phyloP scores from a whole-genome alignment of 1,284 basidiomycete genomes.

The Kalmanozyma brasiliensis region DNA sequence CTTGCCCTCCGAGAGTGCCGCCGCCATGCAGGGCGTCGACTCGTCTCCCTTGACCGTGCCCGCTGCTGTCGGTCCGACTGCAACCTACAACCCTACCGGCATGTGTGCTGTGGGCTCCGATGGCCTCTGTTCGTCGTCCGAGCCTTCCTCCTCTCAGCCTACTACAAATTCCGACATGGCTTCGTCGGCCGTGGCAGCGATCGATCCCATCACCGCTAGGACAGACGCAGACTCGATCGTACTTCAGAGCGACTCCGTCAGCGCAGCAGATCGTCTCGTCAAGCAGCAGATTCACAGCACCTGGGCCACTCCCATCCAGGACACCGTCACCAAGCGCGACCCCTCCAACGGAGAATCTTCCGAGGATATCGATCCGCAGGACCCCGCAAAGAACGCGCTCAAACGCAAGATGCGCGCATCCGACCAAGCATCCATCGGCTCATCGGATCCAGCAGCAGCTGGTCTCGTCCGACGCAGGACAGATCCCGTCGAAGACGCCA shows the following conservation, averaged over 20 bases:
- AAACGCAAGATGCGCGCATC: conserved; percentile 31
- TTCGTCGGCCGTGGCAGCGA: conserved; percentile 8
- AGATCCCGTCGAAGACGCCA: conserved; percentile 3
- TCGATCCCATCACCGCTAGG: conserved; percentile 22
- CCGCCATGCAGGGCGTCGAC: neutral
- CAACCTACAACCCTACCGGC: conserved; percentile 21
- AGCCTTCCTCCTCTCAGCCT: conserved; percentile 7
- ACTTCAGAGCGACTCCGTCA: conserved; percentile 18
- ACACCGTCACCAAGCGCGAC: conserved; percentile 6
- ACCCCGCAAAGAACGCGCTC: conserved; percentile 24
- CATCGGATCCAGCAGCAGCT: neutral
- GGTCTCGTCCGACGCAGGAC: conserved; percentile 11
- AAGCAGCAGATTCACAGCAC: conserved; percentile 13
- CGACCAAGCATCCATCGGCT: conserved; percentile 11
- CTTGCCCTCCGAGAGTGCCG: neutral
- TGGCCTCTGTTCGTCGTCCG: conserved; percentile 2
- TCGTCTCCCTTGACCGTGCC: conserved; percentile 39
- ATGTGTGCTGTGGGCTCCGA: conserved; percentile 16
- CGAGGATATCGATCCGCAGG: conserved; percentile 35
- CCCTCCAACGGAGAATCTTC: conserved; percentile 18
- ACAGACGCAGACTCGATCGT: conserved; percentile 15
- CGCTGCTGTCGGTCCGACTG: conserved; percentile 5
- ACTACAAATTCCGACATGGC: neutral
- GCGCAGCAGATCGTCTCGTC: conserved; percentile 17
- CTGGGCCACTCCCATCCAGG: conserved; percentile 13